Conservation (phyloP, 768 basidiomycete genomes). For the Tylopilus subfusipes region DNA sequence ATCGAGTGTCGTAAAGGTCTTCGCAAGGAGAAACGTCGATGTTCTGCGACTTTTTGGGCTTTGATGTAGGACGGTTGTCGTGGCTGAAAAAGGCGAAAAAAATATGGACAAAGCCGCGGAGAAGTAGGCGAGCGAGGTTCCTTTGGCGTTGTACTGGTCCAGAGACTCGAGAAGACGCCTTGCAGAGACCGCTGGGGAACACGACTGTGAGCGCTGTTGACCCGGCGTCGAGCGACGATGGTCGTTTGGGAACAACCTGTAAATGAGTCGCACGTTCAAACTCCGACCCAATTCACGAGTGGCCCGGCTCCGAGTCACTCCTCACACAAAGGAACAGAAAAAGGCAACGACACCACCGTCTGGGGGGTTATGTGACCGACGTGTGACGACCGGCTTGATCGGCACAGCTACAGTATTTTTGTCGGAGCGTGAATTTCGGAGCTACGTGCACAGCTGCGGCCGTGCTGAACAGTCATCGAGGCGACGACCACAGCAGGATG, state of each 20-base stretch:
- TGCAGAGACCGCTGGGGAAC: constrained; percentile 1
- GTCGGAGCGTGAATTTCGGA: constrained; percentile 25
- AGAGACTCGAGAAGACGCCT: background rate
- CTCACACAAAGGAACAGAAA: background rate
- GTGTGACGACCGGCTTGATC: constrained; percentile 3
- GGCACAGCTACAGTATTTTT: background rate
- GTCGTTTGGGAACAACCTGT: constrained; percentile 35
- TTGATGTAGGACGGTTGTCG: constrained; percentile 2
- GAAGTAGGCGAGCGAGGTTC: constrained; percentile 10
- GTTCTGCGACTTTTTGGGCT: constrained; percentile 22
- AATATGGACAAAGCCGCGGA: constrained; percentile 9
- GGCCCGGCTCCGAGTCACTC: constrained; percentile 22
- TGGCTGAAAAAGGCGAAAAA: constrained; percentile 13
- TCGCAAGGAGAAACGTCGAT: constrained; percentile 4
- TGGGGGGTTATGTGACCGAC: background rate
- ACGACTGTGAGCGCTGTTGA: constrained; percentile 16
- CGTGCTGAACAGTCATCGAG: constrained; percentile 1
- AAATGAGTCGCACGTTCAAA: constrained; percentile 30
- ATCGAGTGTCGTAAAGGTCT: constrained; percentile 6
- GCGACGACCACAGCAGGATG: constrained; percentile 38
- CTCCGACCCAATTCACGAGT: constrained; percentile 31
- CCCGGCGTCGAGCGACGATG: constrained; percentile 27
- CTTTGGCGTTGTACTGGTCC: background rate
- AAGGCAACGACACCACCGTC: background rate
- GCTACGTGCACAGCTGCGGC: constrained; percentile 18